Conservation (phyloP, 768 basidiomycete species). For the Austroboletus eburneus region DNA sequence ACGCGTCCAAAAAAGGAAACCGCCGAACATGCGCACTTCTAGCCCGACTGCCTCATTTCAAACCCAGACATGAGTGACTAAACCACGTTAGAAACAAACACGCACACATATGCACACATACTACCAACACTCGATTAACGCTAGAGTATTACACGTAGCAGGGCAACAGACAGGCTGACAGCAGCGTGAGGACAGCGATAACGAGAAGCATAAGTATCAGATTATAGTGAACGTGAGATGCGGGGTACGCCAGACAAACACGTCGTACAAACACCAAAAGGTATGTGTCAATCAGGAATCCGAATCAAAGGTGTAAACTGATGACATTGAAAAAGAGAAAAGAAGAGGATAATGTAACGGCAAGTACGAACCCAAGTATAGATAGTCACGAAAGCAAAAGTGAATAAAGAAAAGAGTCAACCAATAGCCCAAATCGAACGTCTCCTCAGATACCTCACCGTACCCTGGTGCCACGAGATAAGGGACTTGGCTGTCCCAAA, state of each 20-base stretch:
- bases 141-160: not conserved
- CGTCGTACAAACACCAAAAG: conserved; percentile 19
- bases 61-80: not conserved
- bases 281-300: conserved; percentile 31
- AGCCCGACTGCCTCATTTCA: not conserved
- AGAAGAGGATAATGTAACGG: conserved; percentile 31
- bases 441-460: conserved; percentile 10
- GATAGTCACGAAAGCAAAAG: conserved; percentile 34
- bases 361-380: conserved; percentile 23
- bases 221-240: conserved; percentile 24
- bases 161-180: too few relatives aligned
- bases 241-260: conserved; percentile 22
- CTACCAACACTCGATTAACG: not conserved
- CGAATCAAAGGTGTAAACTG: conserved; percentile 31
- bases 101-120: not conserved
- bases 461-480: not conserved
- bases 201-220: conserved; percentile 29
- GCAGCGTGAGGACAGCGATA: conserved; percentile 26
- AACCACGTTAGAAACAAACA: not conserved
- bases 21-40: not conserved
- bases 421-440: conserved; percentile 55
- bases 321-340: conserved; percentile 19
- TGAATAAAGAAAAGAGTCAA: conserved; percentile 54
- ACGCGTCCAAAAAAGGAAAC: not conserved
- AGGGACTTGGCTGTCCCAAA: conserved; percentile 7